A percentile compares a stretch with the other conserved stretches of the same genome.
phyloP scores from a whole-genome alignment of 306 rosid genomes.

The Chamaecrista fasciculata region DNA sequence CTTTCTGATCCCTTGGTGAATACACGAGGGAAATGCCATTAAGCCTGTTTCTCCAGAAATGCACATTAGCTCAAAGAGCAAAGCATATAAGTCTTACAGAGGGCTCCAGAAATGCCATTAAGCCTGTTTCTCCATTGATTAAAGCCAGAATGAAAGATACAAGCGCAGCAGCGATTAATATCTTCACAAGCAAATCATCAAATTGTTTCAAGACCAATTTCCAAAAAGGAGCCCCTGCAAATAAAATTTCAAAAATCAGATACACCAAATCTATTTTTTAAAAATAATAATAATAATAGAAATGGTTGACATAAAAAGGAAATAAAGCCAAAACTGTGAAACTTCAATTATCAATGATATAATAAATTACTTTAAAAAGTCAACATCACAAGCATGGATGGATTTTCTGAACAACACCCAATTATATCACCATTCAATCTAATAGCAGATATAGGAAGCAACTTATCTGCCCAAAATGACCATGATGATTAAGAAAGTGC shows the following conservation, averaged over 20 bases:
- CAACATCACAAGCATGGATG: conserved; percentile 1
- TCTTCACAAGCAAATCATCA: conserved; percentile 95
- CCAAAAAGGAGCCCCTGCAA: conserved; percentile 93
- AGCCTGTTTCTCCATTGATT: conserved; percentile 90
- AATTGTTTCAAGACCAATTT: conserved; percentile 92
- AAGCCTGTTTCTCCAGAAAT: too few species aligned
- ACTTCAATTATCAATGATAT: conserved; percentile 21
- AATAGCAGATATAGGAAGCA: conserved; percentile 11
- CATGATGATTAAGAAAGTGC: background rate
- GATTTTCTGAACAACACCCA: conserved; percentile 17
- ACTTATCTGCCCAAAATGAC: background rate
- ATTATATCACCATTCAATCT: background rate
- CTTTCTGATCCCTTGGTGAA: too few species aligned
- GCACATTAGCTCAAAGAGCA: too few species aligned
- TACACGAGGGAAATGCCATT: too few species aligned
- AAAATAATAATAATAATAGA: conserved; percentile 3
- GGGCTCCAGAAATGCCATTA: conserved; percentile 95
- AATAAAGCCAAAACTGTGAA: conserved; percentile 15
- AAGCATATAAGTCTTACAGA: conserved; percentile 58
- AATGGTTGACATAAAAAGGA: conserved; percentile 4
- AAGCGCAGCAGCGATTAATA: conserved; percentile 81
- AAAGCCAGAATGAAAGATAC: conserved; percentile 82
- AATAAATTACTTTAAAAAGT: conserved; percentile 12
- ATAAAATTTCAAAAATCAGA: conserved; percentile 29
- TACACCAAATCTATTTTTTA: conserved; percentile 1